phyloP scores from a whole-genome alignment of 2,329 filamentous ascomycete genomes.

The Exophiala dermatitidis region DNA sequence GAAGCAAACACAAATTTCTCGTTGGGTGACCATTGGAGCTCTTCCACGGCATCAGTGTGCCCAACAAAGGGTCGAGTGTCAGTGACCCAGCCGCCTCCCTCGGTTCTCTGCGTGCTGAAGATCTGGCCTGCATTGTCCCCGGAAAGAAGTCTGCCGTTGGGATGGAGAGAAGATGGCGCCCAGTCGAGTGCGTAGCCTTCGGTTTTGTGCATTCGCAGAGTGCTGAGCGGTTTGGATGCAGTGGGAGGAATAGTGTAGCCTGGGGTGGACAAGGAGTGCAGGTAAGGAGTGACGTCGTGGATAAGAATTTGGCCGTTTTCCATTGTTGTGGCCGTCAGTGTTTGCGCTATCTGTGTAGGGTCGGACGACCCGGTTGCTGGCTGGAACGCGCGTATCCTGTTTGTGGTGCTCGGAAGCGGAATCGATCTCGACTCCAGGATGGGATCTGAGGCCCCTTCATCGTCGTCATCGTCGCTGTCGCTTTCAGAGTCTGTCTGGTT shows the following conservation, averaged over 20 bases:
- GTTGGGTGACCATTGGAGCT: constrained; percentile 91
- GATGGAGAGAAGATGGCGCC: constrained; percentile 62
- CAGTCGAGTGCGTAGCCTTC: constrained; percentile 98
- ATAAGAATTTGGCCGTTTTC: constrained; percentile 79
- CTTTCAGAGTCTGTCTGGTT: constrained; percentile 63
- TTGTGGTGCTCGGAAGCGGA: constrained; percentile 78
- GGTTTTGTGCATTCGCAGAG: constrained; percentile 80
- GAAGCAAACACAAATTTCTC: constrained; percentile 93
- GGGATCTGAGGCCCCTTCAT: constrained; percentile 63
- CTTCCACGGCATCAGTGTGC: constrained; percentile 80
- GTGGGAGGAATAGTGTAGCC: constrained; percentile 71
- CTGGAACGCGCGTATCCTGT: constrained; percentile 85
- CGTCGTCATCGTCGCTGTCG: constrained; percentile 64
- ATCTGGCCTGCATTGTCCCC: constrained; percentile 88
- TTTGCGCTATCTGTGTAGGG: constrained; percentile 64
- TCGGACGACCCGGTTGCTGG: constrained; percentile 57
- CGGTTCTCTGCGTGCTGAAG: constrained; percentile 76
- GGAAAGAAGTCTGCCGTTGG: constrained; percentile 77
- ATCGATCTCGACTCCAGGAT: constrained; percentile 91
- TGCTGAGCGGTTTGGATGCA: constrained; percentile 82
- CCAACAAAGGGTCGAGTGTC: constrained; percentile 77
- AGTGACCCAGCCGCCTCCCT: constrained; percentile 82
- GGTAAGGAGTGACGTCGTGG: constrained; percentile 86
- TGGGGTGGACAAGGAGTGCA: constrained; percentile 82
- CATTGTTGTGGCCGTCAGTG: constrained; percentile 84